These are phyloP conservation scores for Graphilbum sp. DNA, from an alignment of 2,329 filamentous ascomycete species.

Conservation along the genomic window DNA sequence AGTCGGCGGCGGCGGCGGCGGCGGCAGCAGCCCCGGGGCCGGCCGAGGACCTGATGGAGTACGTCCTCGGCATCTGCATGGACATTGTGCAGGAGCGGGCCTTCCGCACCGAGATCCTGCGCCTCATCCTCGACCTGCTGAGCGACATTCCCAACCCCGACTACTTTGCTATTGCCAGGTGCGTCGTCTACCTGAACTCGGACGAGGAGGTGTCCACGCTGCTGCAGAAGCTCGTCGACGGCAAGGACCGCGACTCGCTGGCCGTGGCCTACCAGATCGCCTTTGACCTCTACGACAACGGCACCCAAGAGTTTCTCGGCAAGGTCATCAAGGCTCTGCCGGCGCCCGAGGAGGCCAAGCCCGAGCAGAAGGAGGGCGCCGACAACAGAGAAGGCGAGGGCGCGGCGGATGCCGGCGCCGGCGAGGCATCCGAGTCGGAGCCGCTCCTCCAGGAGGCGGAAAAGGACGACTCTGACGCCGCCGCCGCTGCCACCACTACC, in stretches of 20 bases:
- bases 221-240: conserved; percentile 64
- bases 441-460: conserved; percentile 28
- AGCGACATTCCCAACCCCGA: conserved; percentile 86
- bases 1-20: conserved; percentile 19
- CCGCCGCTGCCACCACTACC: conserved; percentile 16
- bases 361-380: conserved; percentile 22
- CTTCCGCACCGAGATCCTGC: conserved; percentile 69
- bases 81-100: conserved; percentile 88
- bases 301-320: conserved; percentile 87
- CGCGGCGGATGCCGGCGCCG: conserved; percentile 28
- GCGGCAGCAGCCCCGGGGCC: conserved; percentile 22
- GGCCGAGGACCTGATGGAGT: conserved; percentile 91
- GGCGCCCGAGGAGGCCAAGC: conserved; percentile 20
- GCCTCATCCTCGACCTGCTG: conserved; percentile 85
- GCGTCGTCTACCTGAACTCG: conserved; percentile 88
- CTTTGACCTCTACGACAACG: conserved; percentile 96
- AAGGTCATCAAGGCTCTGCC: conserved; percentile 77
- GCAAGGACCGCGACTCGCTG: conserved; percentile 60
- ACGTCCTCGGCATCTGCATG: conserved; percentile 91
- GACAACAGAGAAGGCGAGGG: conserved; percentile 12
- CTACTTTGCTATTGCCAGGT: conserved; percentile 96
- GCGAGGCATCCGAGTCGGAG: conserved; percentile 26
- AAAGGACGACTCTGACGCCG: conserved; percentile 12
- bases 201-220: conserved; percentile 81
- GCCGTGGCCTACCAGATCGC: conserved; percentile 93